Percentiles rank a stretch among this genome's conserved stretches.
Conservation (phyloP, 2,329 filamentous ascomycete genomes). For the Sordariomycetes sp. region DNA sequence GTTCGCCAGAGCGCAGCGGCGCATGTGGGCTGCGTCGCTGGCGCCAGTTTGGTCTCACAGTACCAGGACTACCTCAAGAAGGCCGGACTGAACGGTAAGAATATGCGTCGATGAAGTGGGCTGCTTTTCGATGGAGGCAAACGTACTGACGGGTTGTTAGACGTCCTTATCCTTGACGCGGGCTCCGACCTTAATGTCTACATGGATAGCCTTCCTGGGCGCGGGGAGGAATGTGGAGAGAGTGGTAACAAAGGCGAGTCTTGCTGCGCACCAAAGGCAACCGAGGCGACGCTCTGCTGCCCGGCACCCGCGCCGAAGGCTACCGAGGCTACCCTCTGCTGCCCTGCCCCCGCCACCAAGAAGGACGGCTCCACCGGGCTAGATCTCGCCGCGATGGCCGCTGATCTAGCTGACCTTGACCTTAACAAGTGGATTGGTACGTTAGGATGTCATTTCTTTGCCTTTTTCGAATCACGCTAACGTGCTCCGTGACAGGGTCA, state of each 20-base stretch:
- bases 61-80: slow-evolving; percentile 39
- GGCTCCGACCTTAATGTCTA: not conserved
- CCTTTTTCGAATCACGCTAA: not conserved
- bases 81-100: slow-evolving; percentile 37
- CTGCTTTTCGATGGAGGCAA: not conserved
- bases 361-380: slow-evolving; percentile 15
- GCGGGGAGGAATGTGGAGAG: not conserved
- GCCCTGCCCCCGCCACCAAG: not conserved
- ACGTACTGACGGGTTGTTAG: not conserved
- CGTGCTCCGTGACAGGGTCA: slow-evolving; percentile 20
- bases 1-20: slow-evolving; percentile 37
- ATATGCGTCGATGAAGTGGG: not conserved
- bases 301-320: not conserved
- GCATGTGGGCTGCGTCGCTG: slow-evolving; percentile 50
- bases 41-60: slow-evolving; percentile 38
- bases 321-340: not conserved
- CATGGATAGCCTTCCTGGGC: not conserved
- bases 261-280: not conserved
- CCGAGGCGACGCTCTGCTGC: not conserved
- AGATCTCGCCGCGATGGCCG: slow-evolving; percentile 27
- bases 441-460: slow-evolving; percentile 10
- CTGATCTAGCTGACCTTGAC: slow-evolving; percentile 20
- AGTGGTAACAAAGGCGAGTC: not conserved
- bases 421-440: slow-evolving; percentile 40
- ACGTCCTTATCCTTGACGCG: not conserved